Evolutionary conservation across 208 protist genomes (phyloP).

Genomic region (Entamoeba histolytica): DNA sequence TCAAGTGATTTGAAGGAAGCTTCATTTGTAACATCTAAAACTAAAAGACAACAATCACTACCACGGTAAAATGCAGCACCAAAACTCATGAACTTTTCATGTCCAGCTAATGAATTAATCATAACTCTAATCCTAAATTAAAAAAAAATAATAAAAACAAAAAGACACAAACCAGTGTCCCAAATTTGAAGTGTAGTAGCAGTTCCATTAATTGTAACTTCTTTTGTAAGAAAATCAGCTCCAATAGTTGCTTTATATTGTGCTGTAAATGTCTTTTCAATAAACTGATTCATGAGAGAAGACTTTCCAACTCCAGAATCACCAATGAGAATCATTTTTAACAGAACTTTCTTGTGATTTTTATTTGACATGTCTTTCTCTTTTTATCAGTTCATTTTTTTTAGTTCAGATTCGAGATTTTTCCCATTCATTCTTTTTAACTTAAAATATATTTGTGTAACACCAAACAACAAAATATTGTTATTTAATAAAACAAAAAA

Average conservation of each 20-base stretch:
- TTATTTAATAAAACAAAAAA: no score
- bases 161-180: constrained; percentile 5
- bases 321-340: background rate
- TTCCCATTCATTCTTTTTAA: no score
- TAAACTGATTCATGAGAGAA: background rate
- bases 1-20: background rate
- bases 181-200: background rate
- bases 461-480: no score
- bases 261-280: background rate
- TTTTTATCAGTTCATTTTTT: no score
- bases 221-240: background rate
- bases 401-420: no score
- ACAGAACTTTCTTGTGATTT: background rate
- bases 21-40: background rate
- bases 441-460: no score
- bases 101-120: background rate
- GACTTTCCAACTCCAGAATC: background rate
- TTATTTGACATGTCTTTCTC: background rate
- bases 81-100: background rate
- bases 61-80: background rate
- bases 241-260: background rate
- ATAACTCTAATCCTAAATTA: no score
- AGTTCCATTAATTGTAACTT: background rate
- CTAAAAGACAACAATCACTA: background rate
- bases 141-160: no score